Evolutionary conservation across 2,329 filamentous ascomycete species (phyloP).

Genomic region (Dactylonectria estremocensis): DNA sequence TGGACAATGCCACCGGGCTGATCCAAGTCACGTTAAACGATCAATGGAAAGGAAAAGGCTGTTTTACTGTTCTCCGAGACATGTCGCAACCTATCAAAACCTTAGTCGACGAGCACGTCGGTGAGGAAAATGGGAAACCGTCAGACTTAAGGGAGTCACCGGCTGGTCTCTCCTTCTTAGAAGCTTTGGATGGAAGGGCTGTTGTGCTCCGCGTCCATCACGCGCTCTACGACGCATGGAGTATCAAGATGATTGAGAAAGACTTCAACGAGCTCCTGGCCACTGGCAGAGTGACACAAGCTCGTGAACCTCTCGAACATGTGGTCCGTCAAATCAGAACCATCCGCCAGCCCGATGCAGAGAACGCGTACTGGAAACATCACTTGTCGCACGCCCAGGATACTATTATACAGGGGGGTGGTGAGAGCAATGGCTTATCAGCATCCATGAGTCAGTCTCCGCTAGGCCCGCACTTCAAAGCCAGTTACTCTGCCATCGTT

Average conservation of each 20-base stretch:
- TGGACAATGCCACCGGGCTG: not conserved
- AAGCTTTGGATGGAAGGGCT: constrained; percentile 38
- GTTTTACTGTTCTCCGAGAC: not conserved
- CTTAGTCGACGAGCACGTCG: constrained; percentile 31
- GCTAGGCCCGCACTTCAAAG: constrained; percentile 27
- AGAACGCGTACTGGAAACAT: not conserved
- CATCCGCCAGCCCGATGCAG: not conserved
- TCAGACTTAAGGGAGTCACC: constrained; percentile 38
- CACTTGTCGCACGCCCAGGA: not conserved
- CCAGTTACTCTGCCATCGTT: constrained; percentile 8
- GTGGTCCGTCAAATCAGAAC: not conserved
- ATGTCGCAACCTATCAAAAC: not conserved
- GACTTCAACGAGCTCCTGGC: constrained; percentile 32
- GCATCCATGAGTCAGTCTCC: not conserved
- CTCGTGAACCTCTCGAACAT: not conserved
- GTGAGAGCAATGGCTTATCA: not conserved
- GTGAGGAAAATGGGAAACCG: constrained; percentile 27
- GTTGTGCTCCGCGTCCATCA: constrained; percentile 44
- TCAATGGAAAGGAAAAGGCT: not conserved
- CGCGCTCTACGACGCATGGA: constrained; percentile 47
- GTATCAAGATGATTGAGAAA: constrained; percentile 44
- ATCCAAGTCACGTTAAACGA: not conserved
- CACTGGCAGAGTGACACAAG: not conserved
- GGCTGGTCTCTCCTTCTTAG: constrained; percentile 35
- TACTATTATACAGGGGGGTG: not conserved